phyloP scores from a whole-genome alignment of 192 early-diverging fungal genomes.

The Coemansia sp. region DNA sequence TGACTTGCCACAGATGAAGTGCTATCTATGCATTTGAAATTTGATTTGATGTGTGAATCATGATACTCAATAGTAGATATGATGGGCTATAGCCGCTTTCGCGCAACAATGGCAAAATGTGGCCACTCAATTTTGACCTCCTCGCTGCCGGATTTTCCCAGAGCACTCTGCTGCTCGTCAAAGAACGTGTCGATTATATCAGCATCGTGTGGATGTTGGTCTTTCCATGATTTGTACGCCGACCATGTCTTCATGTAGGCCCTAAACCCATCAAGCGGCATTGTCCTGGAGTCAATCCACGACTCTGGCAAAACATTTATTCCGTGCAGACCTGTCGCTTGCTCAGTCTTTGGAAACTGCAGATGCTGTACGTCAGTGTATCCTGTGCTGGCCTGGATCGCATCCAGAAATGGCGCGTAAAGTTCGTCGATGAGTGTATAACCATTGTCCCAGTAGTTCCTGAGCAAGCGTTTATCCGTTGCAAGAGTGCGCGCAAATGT shows the following conservation, averaged over 20 bases:
- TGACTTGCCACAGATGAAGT: not conserved
- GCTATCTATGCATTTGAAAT: no score
- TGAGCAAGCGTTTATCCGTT: slow-evolving; percentile 7
- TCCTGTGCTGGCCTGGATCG: not conserved
- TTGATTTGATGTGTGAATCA: not conserved
- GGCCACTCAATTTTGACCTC: slow-evolving; percentile 25
- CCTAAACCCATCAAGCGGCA: slow-evolving; percentile 21
- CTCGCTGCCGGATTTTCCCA: slow-evolving; percentile 3
- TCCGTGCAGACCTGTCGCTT: not conserved
- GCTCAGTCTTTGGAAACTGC: slow-evolving; percentile 1
- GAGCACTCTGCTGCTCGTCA: slow-evolving; percentile 14
- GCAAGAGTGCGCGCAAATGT: slow-evolving; percentile 27
- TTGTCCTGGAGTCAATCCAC: slow-evolving; percentile 22
- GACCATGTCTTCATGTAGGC: slow-evolving; percentile 44
- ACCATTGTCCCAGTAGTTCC: slow-evolving; percentile 30
- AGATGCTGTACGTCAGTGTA: slow-evolving; percentile 23
- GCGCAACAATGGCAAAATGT: slow-evolving; percentile 40
- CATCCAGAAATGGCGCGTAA: slow-evolving; percentile 13
- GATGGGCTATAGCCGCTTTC: slow-evolving; percentile 14
- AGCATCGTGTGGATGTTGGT: slow-evolving; percentile 5
- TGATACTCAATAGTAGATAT: not conserved
- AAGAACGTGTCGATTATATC: slow-evolving; percentile 28
- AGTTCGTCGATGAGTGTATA: slow-evolving; percentile 18
- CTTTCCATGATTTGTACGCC: slow-evolving; percentile 36
- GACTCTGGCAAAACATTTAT: slow-evolving; percentile 13